These are phyloP conservation scores for Sophora flavescens DNA, from an alignment of 306 rosid species.

Conservation along the genomic window DNA sequence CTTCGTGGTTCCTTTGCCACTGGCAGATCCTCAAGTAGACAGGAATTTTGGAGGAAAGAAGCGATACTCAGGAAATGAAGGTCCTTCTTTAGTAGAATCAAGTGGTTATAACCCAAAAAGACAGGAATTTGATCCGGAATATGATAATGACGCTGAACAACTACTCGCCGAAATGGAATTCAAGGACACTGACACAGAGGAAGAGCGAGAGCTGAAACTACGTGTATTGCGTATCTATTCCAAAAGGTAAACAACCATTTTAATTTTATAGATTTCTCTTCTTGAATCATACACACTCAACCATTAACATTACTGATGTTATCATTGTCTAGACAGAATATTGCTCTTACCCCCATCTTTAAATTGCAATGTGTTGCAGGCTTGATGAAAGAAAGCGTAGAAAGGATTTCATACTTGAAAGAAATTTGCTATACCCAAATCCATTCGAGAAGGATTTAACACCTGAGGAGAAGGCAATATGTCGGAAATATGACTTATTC, in stretches of 20 bases:
- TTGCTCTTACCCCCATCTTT: constrained; percentile 26
- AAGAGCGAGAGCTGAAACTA: constrained; percentile 86
- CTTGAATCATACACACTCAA: background rate
- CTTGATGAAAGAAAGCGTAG: constrained; percentile 95
- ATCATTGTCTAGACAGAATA: constrained; percentile 14
- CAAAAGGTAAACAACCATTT: constrained; percentile 67
- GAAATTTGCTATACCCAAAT: constrained; percentile 80
- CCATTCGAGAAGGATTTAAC: constrained; percentile 80
- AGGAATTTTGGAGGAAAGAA: constrained; percentile 73
- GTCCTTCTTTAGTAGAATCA: constrained; percentile 83
- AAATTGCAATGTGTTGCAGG: constrained; percentile 59
- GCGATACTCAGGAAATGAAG: constrained; percentile 67
- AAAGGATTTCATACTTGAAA: constrained; percentile 87
- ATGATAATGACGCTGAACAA: constrained; percentile 95
- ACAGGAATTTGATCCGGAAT: constrained; percentile 93
- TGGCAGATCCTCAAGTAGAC: constrained; percentile 76
- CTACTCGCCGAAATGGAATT: constrained; percentile 96
- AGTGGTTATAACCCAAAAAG: constrained; percentile 92
- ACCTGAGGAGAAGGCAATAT: constrained; percentile 78
- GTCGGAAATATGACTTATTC: constrained; percentile 77
- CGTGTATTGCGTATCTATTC: constrained; percentile 79
- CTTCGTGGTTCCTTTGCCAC: constrained; percentile 17
- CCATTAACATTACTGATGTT: constrained; percentile 20
- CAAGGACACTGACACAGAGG: constrained; percentile 84
- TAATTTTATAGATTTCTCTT: constrained; percentile 27